Conservation (phyloP, 768 basidiomycete genomes). For the Sarcodon sp. region DNA sequence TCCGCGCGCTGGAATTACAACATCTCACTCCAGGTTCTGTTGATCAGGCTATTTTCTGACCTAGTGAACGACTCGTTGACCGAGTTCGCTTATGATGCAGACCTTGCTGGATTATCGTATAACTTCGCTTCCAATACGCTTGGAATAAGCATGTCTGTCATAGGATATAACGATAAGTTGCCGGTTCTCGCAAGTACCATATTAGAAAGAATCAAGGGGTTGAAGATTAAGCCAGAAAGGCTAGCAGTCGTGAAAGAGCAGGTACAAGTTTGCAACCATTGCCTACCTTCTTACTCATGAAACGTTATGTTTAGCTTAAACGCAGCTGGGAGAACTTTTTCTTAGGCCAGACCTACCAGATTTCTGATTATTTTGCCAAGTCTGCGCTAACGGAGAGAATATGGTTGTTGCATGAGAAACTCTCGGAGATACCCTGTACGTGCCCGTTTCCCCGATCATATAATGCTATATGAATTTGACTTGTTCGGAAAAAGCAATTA, state of each 20-base stretch:
- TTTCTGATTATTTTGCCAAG: constrained; percentile 65
- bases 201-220: constrained; percentile 49
- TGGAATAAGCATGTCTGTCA: constrained; percentile 54
- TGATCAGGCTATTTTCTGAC: constrained; percentile 59
- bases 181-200: constrained; percentile 61
- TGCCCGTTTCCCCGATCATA: constrained; percentile 3
- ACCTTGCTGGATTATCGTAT: constrained; percentile 80
- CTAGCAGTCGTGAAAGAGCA: constrained; percentile 78
- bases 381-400: constrained; percentile 59
- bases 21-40: not conserved
- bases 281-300: not conserved
- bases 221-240: constrained; percentile 57
- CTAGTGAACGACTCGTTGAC: constrained; percentile 81
- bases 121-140: constrained; percentile 46
- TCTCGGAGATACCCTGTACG: constrained; percentile 66
- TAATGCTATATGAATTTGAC: not conserved
- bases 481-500: constrained; percentile 40
- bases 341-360: constrained; percentile 68
- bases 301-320: constrained; percentile 34
- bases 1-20: not conserved
- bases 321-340: constrained; percentile 80
- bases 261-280: constrained; percentile 25
- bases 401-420: constrained; percentile 69
- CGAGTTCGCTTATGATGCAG: constrained; percentile 88
- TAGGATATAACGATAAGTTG: constrained; percentile 91